Evolutionary conservation across 2,329 filamentous ascomycete genomes (phyloP), one percentile per base, ranked within the genome.

Genomic region (Colletotrichum caudatum): DNA sequence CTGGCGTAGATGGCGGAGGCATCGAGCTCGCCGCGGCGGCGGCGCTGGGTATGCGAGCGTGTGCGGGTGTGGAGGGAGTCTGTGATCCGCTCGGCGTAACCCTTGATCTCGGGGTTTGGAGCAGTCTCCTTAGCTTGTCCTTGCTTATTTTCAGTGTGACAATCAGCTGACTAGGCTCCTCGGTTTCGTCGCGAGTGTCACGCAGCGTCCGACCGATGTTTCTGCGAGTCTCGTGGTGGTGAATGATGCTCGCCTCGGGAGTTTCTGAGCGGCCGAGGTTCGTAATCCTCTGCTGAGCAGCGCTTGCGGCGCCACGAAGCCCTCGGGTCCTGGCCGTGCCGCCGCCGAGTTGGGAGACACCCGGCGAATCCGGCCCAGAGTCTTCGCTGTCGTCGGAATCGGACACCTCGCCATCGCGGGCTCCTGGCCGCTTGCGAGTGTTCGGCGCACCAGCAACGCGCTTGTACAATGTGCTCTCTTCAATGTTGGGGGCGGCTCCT

Each of bases 331-430:
- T 89, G 48, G 94, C 92, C 1, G 95, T 97, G 57, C 94, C 94
- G 60, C 94, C 94, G 60, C 88, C 84, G 57, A 94, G 83, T 74
- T 93, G 89, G 8, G 92, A 90, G 48, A 92, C 88, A 2, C 92
- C 93, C 3, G 94, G 94, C n/a, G 95, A 97, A 71, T 97, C 95
- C 23, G 92, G 90, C 1, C 88, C 90, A 0, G 94, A 97, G 70
- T 97, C 94, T 68, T 98, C 95, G 78, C 94, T 97, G 37, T 97
- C 94, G 60, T 95, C 94, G 1, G 96, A 95, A 66, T 98, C 95
- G 0, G 94, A 97, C 8, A 91, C 78, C 67, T 96, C 93, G 69
- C 93, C 93, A 74, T 92, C 89, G 58, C 88, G 86, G 50, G 83
- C 83, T 46, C 84, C 84, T 60, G 84, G 80, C 66, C 91, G 87